Evolutionary conservation across 176 grass and related monocot species (phyloP).

Genomic region (maize (Zea mays)): Zm-B73-REFERENCE-NAM-5.0 NC_050099.1:224728001-224728500

Average conservation of each 20-base stretch:
- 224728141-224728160: too few species aligned
- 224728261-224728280: not conserved
- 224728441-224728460: not conserved
- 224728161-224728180: too few species aligned
- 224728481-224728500: not conserved
- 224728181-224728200: constrained; percentile 10
- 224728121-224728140: too few species aligned
- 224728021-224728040: constrained; percentile 3
- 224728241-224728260: constrained; percentile 24
- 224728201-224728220: constrained; percentile 2
- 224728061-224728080: too few species aligned
- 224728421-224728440: not conserved
- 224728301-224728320: not conserved
- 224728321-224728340: not conserved
- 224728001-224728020: constrained; percentile 25
- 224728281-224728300: constrained; percentile 14
- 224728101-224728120: too few species aligned
- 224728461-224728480: constrained; percentile 4
- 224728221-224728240: not conserved
- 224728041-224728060: too few species aligned
- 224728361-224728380: not conserved
- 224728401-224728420: too few species aligned
- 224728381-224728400: not conserved
- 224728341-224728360: not conserved
- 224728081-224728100: too few species aligned